Evolutionary conservation across 2,329 filamentous ascomycete species (phyloP), one percentile per base, ranked within the genome.

Genomic region (Colletotrichum camelliae): DNA sequence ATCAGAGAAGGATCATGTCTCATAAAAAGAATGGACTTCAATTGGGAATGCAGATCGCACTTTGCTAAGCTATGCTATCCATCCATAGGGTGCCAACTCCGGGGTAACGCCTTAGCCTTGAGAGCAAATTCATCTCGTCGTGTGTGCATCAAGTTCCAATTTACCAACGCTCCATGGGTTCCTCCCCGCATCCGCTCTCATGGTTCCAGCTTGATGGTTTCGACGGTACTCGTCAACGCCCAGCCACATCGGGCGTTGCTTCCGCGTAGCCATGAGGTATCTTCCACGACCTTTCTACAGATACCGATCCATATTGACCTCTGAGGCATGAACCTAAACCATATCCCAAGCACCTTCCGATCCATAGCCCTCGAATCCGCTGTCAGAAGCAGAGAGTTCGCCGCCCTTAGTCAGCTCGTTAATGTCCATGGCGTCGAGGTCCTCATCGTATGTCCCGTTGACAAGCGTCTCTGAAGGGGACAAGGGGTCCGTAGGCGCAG

Each of bases 1-100:
- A 48, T 0, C 0, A 21, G 2, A 18, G 10, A 48, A 4, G n/a
- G 43, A 0, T 4, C 43, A 48, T 4, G n/a, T 48, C n/a, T 3
- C 12, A 1, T 7, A 10, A 12, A 48, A 13, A 43, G 0, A 43
- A 43, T n/a, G 0, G 39, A 43, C 39, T 43, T 43, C 2, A 7
- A 48, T 48, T 21, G 3, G 43, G 18, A 43, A 48, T 48, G 4
- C 10, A n/a, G n/a, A 21, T 48, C 43, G 5, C n/a, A 12, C 39
- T 21, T 21, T 48, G 18, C 39, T n/a, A n/a, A n/a, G 39, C 39
- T 48, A 21, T 48, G 3, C 18, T 0, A 0, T 33, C 31, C 31
- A 8, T 33, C 7, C 31, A 27, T 27, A 27, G 24, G 24, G 24
- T 43, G 39, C 9, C 5, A 9, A 43, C 16, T 43, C 39, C 37